Evolutionary conservation across 495 filamentous ascomycete species (phyloP), one percentile per base, ranked within the genome.

Genomic region (Coniosporium apollinis): DNA sequence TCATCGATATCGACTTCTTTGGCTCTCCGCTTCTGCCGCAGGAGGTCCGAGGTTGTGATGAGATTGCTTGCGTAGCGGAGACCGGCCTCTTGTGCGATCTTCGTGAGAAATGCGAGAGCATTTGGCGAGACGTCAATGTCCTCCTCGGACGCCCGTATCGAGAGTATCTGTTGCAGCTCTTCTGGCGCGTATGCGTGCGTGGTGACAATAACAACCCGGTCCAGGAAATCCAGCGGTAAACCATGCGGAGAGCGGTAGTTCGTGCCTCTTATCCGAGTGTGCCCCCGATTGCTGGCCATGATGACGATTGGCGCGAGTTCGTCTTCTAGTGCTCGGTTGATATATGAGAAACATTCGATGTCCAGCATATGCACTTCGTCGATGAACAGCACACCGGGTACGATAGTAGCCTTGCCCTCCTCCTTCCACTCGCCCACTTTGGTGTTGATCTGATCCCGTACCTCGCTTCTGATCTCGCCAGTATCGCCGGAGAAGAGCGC

Each of bases 341-440:
- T 77, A 65, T 84, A 99, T 28, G 82, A 86, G 62, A 92, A 99
- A 62, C 89, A 94, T 51, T 99, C 89, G 43, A 94, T 93, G 54
- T 99, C 89, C 14, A 99, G 78, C 89, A 96, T 96, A 63, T 99
- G 89, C 2, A 99, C 86, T 59, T 99, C 89, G 48, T 99, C 89
- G 47, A 99, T 92, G 64, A 99, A 99, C 7, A 99, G 63, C 14
- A 99, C 89, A 32, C 89, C 89, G 0, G 89, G 89, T 2, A 96
- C 87, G 15, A 99, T 94, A 61, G 89, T 84, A 9, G 89, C 89
- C 52, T 96, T 96, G 58, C 91, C 91, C 55, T 96, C 89, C 55
- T 96, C 91, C 53, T 91, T 94, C 89, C 91, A 99, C 57, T 96
- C 91, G 2, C 70, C 85, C 0, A 96, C 84, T 57, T 96, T 96